Base-by-base conservation (phyloP, 2,329 filamentous ascomycete species). In the Penicillium sp. region DNA sequence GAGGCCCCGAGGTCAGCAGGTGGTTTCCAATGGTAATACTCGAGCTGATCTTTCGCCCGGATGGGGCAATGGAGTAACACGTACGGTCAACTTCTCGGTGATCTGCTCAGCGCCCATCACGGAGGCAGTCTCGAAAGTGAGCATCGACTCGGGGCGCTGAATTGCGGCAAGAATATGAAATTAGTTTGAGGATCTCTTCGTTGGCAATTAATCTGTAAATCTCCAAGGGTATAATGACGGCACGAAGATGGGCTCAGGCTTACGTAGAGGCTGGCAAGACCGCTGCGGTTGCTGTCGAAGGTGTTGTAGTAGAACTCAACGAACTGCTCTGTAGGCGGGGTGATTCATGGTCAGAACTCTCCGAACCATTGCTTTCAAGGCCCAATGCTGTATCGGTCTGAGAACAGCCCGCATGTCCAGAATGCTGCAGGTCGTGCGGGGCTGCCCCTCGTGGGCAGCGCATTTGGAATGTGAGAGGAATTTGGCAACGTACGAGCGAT, bases 301-400 rank as follows among this genome's bases (percentile, higher is more conserved):
- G 83, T 84, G 64, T 85, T 77, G 80, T 95, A 96, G 82, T 96
- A 97, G 78, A 85, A 91, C 52, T 84, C 67, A 58, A 91, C 85
- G 73, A 97, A 96, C 74, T 94, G 81, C 70, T 85, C 90, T 96
- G 66, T 63, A 50, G 25, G 49, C 61, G 58, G 36, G 25, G 27
- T 24, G 27, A 1, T 28, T 47, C 32, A 46, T 7, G 33, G 50
- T 66, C 43, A 64, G 63, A 38, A 37, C 33, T 18, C 18, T 18
- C 18, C 18, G 18, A 18, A 18, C 1, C 18, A 18, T 18, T 18
- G 18, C 18, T 18, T 18, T 18, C 18, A 18, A 18, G 18, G 18
- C 18, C 18, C 18, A 18, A 18, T 18, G 18, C 18, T 18, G 18
- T 18, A 18, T 18, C 18, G 18, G 18, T 18, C 18, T 18, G 18